Evolutionary conservation across 192 early-diverging fungal genomes (phyloP).

Genomic region (Backusella parvicylindrica): DNA sequence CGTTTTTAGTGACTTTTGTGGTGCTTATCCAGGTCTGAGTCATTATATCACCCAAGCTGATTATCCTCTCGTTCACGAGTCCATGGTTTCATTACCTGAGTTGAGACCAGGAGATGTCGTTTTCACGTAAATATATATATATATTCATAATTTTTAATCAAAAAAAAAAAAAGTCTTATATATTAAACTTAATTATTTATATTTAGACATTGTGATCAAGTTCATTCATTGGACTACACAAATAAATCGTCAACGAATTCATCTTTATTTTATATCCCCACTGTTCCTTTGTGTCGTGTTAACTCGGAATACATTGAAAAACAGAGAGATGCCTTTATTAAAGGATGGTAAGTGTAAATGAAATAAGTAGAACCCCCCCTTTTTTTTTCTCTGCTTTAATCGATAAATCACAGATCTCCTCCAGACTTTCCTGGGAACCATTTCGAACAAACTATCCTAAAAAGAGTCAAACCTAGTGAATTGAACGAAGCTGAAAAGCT

Average conservation of each 20-base stretch:
- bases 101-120: conserved; percentile 29
- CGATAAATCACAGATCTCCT: conserved; percentile 11
- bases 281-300: conserved; percentile 23
- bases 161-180: background rate
- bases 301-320: conserved; percentile 17
- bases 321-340: conserved; percentile 18
- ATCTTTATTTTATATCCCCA: conserved; percentile 28
- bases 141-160: background rate
- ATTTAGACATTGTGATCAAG: conserved; percentile 18
- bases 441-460: conserved; percentile 12
- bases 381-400: background rate
- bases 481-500: conserved; percentile 5
- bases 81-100: conserved; percentile 21
- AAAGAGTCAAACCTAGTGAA: conserved; percentile 11
- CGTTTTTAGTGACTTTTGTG: conserved; percentile 20
- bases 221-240: conserved; percentile 21
- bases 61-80: conserved; percentile 26
- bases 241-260: conserved; percentile 12
- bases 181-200: background rate
- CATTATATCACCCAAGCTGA: conserved; percentile 17
- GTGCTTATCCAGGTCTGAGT: conserved; percentile 14
- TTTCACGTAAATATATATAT: conserved; percentile 16
- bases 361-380: no score
- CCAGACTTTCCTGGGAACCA: conserved; percentile 30
- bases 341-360: conserved; percentile 22